phyloP scores from a whole-genome alignment of 306 rosid genomes.

The Cicer yamashitae region DNA sequence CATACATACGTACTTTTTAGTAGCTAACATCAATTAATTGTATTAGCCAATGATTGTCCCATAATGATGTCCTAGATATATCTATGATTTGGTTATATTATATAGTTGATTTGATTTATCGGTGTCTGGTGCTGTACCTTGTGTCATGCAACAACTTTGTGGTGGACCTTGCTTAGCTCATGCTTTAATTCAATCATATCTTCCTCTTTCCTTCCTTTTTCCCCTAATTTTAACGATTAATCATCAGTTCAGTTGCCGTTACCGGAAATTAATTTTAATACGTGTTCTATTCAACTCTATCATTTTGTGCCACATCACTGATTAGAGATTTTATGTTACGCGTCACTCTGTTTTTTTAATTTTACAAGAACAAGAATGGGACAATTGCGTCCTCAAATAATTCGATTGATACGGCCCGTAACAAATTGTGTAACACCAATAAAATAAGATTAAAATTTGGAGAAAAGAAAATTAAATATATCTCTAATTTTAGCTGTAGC shows the following conservation, averaged over 20 bases:
- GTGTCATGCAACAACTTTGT: conserved; percentile 49
- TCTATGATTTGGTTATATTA: conserved; percentile 23
- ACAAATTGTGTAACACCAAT: too few species aligned
- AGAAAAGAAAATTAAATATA: too few species aligned
- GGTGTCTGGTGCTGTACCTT: conserved; percentile 22
- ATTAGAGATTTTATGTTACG: conserved; percentile 16
- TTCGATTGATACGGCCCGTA: background rate
- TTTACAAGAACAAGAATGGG: background rate
- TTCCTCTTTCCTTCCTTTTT: conserved; percentile 27
- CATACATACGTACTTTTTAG: background rate
- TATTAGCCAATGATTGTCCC: conserved; percentile 46
- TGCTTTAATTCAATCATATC: conserved; percentile 57
- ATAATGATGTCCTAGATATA: conserved; percentile 31
- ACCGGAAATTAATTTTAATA: conserved; percentile 40
- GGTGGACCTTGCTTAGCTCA: conserved; percentile 56
- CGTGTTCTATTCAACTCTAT: conserved; percentile 41
- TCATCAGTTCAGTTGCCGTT: conserved; percentile 34
- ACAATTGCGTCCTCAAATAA: background rate
- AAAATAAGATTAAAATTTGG: too few species aligned
- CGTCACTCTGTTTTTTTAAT: background rate
- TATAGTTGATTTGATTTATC: conserved; percentile 36
- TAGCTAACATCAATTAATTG: conserved; percentile 16
- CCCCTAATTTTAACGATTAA: conserved; percentile 30
- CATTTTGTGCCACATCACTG: conserved; percentile 37
- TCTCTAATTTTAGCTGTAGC: too few species aligned